phyloP scores from a whole-genome alignment of 805 yeast species.

The Kodamaea sagamina region DNA sequence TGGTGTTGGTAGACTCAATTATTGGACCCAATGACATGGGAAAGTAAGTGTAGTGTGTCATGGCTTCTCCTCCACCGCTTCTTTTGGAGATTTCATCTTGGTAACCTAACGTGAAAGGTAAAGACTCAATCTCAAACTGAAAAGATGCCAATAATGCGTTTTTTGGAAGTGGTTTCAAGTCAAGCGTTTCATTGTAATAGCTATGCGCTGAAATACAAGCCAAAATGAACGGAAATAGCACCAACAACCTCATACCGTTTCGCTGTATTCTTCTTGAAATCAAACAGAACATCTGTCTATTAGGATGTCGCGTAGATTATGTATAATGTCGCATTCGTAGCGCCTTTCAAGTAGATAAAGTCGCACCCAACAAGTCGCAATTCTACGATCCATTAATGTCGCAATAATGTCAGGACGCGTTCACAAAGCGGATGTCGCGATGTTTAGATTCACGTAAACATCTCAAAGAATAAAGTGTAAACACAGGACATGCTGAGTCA shows the following conservation, averaged over 20 bases:
- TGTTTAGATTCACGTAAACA: slow-evolving; percentile 4
- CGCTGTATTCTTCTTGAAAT: background rate
- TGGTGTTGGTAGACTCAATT: slow-evolving; percentile 60
- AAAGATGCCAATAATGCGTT: slow-evolving; percentile 72
- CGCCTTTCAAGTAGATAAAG: too few species aligned
- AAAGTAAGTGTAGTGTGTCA: slow-evolving; percentile 61
- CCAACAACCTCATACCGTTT: slow-evolving; percentile 6
- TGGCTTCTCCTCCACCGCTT: slow-evolving; percentile 1
- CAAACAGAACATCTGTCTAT: slow-evolving; percentile 1
- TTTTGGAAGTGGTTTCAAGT: slow-evolving; percentile 70
- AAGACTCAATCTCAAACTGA: slow-evolving; percentile 63
- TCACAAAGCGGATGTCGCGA: slow-evolving; percentile 2
- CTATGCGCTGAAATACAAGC: slow-evolving; percentile 14
- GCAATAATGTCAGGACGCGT: background rate
- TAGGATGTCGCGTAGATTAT: slow-evolving; percentile 1
- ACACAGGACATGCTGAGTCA: slow-evolving; percentile 4
- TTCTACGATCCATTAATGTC: too few species aligned
- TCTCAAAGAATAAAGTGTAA: background rate
- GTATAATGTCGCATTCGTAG: too few species aligned
- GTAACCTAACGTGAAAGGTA: slow-evolving; percentile 31
- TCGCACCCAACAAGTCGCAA: too few species aligned
- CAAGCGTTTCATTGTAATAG: slow-evolving; percentile 58
- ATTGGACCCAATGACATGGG: slow-evolving; percentile 84
- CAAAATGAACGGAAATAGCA: slow-evolving; percentile 8
- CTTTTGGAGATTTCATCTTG: slow-evolving; percentile 13